Percentiles rank a stretch among this genome's conserved stretches.
phyloP scores from a whole-genome alignment of 768 basidiomycete genomes.

The Antrodiella citrinella region DNA sequence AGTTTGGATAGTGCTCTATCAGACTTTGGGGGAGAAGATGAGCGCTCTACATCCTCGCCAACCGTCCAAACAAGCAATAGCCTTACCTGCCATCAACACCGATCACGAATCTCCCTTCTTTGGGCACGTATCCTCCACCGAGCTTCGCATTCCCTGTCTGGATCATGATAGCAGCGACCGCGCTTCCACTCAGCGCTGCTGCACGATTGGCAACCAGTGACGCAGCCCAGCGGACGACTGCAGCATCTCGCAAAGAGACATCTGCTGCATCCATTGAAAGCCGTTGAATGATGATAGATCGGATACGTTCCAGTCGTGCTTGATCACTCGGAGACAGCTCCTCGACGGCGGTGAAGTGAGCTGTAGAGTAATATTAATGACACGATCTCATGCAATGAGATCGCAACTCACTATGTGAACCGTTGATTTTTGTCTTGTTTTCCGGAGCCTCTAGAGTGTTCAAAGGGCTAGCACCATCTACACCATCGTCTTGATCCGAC shows the following conservation, averaged over 20 bases:
- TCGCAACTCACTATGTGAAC: not conserved
- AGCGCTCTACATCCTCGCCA: not conserved
- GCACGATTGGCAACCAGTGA: constrained; percentile 75
- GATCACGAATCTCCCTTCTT: constrained; percentile 50
- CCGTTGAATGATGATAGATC: constrained; percentile 50
- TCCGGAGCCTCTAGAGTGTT: not conserved
- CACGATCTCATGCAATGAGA: not conserved
- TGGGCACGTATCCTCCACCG: constrained; percentile 23
- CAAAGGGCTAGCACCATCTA: not conserved
- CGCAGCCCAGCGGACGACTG: constrained; percentile 79
- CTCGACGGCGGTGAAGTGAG: constrained; percentile 20
- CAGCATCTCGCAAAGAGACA: constrained; percentile 36
- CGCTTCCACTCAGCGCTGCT: constrained; percentile 75
- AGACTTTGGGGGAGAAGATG: constrained; percentile 41
- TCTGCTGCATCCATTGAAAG: constrained; percentile 51
- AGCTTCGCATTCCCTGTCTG: constrained; percentile 70
- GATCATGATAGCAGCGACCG: constrained; percentile 76
- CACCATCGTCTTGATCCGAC: constrained; percentile 1
- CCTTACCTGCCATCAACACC: constrained; percentile 90
- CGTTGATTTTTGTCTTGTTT: not conserved
- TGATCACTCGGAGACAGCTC: constrained; percentile 13
- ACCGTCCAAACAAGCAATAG: not conserved
- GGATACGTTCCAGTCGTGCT: constrained; percentile 44
- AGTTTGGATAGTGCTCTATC: constrained; percentile 88
- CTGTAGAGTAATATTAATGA: constrained; percentile 3